Evolutionary conservation across 78 protist species (phyloP).

Genomic region (Dictyostelium brefeldianum): DNA sequence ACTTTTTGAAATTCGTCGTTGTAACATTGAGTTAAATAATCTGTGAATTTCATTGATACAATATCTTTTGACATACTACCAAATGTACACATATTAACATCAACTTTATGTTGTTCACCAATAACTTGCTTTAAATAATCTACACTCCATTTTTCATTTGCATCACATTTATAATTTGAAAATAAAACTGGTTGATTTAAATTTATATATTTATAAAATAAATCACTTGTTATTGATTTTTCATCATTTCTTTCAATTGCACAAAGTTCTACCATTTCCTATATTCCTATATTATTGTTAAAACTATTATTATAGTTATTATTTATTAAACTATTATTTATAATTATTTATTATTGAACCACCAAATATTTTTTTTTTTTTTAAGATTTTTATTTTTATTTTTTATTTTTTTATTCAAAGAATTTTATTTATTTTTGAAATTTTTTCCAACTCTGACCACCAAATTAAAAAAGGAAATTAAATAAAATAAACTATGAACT

Average conservation of each 20-base stretch:
- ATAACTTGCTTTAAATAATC: not conserved
- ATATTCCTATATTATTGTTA: no score
- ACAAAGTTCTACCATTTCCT: not conserved
- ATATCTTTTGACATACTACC: conserved; percentile 56
- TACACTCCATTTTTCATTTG: conserved; percentile 47
- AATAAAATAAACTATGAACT: no score
- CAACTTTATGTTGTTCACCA: conserved; percentile 45
- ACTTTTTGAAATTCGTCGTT: not conserved
- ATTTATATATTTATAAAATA: conserved; percentile 35
- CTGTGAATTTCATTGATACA: conserved; percentile 20
- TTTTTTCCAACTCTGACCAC: no score
- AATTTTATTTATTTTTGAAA: no score
- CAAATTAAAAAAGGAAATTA: no score
- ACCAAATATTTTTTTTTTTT: no score
- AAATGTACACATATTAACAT: conserved; percentile 72
- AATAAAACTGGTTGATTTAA: conserved; percentile 55
- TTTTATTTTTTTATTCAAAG: no score
- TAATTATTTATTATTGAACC: no score
- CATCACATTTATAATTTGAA: not conserved
- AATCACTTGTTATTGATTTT: not conserved
- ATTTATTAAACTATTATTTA: no score
- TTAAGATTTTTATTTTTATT: no score
- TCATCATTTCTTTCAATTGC: conserved; percentile 22
- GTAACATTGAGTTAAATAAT: not conserved
- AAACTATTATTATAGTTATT: no score